Evolutionary conservation across 2,329 filamentous ascomycete species (phyloP), one percentile per base, ranked within the genome.

Genomic region (Fusarium sambucinum): DNA sequence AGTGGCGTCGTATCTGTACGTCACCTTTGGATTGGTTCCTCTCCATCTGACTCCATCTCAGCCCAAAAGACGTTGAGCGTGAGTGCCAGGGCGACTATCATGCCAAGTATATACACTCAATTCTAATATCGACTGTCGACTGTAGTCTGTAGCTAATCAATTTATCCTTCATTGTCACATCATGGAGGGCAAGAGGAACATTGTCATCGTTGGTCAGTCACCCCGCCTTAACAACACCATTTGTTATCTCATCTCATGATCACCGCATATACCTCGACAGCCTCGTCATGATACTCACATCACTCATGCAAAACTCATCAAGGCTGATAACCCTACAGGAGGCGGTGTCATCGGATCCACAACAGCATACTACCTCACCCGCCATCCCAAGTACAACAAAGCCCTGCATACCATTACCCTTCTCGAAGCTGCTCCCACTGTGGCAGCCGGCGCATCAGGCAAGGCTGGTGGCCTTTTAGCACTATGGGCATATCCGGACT

Each of bases 281-380:
- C 59, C 56, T 69, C 41, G 40, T 51, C 30, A 29, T 48, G 33
- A 48, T 25, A 50, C 17, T 16, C 14, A 33, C 19, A 5, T 7
- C 29, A 48, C 42, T 33, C 27, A 45, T 32, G 19, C 30, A 51
- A 29, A 23, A 47, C 11, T 14, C 44, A 27, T 47, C 37, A 55
- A 55, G 40, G 59, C 55, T 63, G 61, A 73, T 51, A 52, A 45
- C 23, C 38, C 25, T 56, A 4, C 63, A 93, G 94, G 95, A 71
- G 95, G 94, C 71, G 95, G 95, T 73, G 94, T 98, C 68, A 97
- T 98, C 73, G 96, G 96, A 75, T 91, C 89, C 77, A 96, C 93
- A 50, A 94, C 92, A 7, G 94, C 95, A 59, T 98, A 98, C 80
- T 98, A 90, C 76, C 84, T 98, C 42, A 96, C 94, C 3, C 90